Conservation (phyloP, 768 basidiomycete genomes). For the Coprinopsis strossmayeri region DNA sequence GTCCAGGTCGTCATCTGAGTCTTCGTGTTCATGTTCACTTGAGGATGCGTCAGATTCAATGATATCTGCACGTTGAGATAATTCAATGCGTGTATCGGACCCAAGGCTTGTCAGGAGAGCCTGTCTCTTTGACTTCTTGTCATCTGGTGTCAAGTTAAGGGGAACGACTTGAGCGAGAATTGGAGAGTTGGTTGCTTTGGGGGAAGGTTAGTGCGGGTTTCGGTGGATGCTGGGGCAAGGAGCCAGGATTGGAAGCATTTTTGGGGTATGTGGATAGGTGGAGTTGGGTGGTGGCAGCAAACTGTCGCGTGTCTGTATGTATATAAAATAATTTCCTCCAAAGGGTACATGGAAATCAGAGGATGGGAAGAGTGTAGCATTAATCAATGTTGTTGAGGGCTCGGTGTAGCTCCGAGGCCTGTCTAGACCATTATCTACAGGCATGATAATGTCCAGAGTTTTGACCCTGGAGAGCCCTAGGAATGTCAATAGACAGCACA, state of each 20-base stretch:
- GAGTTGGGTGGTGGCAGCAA: too few species aligned
- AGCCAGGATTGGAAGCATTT: constrained; percentile 35
- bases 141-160: constrained; percentile 20
- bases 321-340: too few species aligned
- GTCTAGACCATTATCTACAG: too few species aligned
- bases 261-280: too few species aligned
- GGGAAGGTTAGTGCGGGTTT: constrained; percentile 40
- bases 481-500: too few species aligned
- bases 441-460: too few species aligned
- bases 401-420: too few species aligned
- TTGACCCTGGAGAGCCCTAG: too few species aligned
- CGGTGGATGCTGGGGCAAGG: constrained; percentile 23
- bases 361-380: too few species aligned
- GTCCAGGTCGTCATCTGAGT: constrained; percentile 18
- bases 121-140: constrained; percentile 16
- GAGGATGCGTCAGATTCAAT: background rate
- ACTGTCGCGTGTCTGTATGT: too few species aligned
- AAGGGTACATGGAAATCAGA: too few species aligned
- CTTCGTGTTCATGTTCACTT: constrained; percentile 17
- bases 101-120: constrained; percentile 2
- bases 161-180: constrained; percentile 8
- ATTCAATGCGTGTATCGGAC: constrained; percentile 7
- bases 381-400: too few species aligned
- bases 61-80: background rate
- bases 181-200: constrained; percentile 8